A percentile compares a stretch with the other conserved stretches of the same genome.
Conservation (phyloP, 2,329 filamentous ascomycete species). For the Berkeleyomyces rouxiae region DNA sequence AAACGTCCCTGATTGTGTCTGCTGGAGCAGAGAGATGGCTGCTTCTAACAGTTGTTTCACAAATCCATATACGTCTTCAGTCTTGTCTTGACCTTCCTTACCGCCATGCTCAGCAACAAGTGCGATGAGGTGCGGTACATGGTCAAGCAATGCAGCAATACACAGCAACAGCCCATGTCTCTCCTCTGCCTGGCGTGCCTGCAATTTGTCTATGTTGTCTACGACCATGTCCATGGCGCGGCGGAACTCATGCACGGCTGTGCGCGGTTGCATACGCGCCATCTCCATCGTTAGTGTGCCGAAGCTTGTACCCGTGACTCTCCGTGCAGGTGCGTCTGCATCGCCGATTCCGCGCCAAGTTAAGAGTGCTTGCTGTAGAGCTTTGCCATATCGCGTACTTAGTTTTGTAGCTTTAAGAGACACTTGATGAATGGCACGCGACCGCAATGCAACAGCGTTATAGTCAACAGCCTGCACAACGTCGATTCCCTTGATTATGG, state of each 20-base stretch:
- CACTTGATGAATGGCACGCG: slow-evolving; percentile 65
- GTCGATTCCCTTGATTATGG: slow-evolving; percentile 61
- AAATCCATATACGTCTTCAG: neutral
- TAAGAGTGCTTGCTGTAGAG: slow-evolving; percentile 53
- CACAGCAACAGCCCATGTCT: slow-evolving; percentile 49
- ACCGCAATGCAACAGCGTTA: slow-evolving; percentile 75
- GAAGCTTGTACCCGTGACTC: slow-evolving; percentile 53
- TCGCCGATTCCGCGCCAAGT: slow-evolving; percentile 83
- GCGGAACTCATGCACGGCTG: slow-evolving; percentile 19
- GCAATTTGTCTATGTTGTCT: slow-evolving; percentile 28
- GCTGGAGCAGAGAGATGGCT: slow-evolving; percentile 15
- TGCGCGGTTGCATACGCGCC: slow-evolving; percentile 17
- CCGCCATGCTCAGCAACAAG: slow-evolving; percentile 20
- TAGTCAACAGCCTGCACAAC: slow-evolving; percentile 88
- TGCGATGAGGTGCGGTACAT: slow-evolving; percentile 23
- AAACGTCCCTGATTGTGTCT: slow-evolving; percentile 27
- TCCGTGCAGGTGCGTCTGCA: slow-evolving; percentile 54
- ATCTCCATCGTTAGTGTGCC: slow-evolving; percentile 37
- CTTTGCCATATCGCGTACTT: slow-evolving; percentile 49
- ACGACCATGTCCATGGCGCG: slow-evolving; percentile 27
- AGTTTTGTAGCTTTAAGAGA: slow-evolving; percentile 52
- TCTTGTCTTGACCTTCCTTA: neutral
- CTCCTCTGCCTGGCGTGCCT: slow-evolving; percentile 47
- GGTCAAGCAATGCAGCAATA: slow-evolving; percentile 41
- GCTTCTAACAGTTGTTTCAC: neutral